These are phyloP conservation scores for Cercospora zeina DNA, from an alignment of 2,329 filamentous ascomycete species.

Conservation along the genomic window DNA sequence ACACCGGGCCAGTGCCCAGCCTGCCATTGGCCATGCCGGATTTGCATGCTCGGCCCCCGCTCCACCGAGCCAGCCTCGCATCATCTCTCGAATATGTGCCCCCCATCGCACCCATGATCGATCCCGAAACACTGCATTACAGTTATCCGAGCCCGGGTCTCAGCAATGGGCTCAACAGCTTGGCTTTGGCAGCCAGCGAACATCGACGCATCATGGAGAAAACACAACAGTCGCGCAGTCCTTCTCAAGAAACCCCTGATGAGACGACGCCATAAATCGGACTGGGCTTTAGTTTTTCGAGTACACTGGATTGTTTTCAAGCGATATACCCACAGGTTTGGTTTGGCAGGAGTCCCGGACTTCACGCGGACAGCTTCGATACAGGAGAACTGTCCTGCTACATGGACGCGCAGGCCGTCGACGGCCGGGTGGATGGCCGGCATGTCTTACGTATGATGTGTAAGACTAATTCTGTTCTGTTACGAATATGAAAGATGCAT, in stretches of 20 bases:
- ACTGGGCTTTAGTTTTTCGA: slow-evolving; percentile 9
- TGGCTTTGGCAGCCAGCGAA: slow-evolving; percentile 42
- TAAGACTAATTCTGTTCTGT: slow-evolving; percentile 4
- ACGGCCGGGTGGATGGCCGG: neutral
- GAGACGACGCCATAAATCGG: slow-evolving; percentile 21
- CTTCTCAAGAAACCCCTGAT: slow-evolving; percentile 26
- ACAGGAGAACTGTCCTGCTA: neutral
- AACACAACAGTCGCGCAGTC: slow-evolving; percentile 30
- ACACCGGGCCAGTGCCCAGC: slow-evolving; percentile 40
- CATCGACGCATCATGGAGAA: slow-evolving; percentile 40
- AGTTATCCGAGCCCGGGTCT: slow-evolving; percentile 43
- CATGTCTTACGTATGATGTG: neutral
- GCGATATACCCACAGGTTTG: slow-evolving; percentile 25
- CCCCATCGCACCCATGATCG: slow-evolving; percentile 35
- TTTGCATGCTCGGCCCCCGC: slow-evolving; percentile 35
- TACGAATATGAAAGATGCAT: slow-evolving; percentile 8
- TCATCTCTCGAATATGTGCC: slow-evolving; percentile 41
- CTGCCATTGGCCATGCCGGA: slow-evolving; percentile 41
- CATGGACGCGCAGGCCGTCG: slow-evolving; percentile 5
- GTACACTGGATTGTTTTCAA: slow-evolving; percentile 18
- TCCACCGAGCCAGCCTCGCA: slow-evolving; percentile 39
- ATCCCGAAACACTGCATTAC: slow-evolving; percentile 40
- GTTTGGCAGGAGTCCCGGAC: slow-evolving; percentile 13
- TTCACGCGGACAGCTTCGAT: slow-evolving; percentile 7
- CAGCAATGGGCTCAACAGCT: slow-evolving; percentile 43